phyloP scores from a whole-genome alignment of 805 yeast genomes.

The Lipomyces orientalis region DNA sequence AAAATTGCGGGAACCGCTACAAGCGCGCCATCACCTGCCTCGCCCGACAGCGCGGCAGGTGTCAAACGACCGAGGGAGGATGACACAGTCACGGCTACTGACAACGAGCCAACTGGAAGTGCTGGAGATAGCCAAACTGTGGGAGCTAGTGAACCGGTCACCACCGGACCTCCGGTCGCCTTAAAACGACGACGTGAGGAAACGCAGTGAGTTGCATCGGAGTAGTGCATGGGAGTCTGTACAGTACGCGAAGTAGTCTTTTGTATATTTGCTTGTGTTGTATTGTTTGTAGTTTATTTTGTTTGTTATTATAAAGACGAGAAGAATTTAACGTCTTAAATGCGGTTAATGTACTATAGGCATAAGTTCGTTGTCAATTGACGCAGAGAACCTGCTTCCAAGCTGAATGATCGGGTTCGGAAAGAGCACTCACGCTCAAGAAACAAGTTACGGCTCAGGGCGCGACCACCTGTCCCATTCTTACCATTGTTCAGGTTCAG shows the following conservation, averaged over 20 bases:
- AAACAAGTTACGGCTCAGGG: no score
- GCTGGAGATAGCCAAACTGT: not conserved
- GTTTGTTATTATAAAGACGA: no score
- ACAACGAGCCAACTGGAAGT: not conserved
- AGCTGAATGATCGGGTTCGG: no score
- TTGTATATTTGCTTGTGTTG: not conserved
- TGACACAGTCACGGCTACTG: not conserved
- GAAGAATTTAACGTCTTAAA: no score
- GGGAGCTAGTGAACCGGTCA: constrained; percentile 6
- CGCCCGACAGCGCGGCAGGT: constrained; percentile 7
- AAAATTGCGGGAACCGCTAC: constrained; percentile 8
- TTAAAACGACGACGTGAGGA: constrained; percentile 33
- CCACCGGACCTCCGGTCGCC: constrained; percentile 24
- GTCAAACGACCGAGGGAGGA: constrained; percentile 8
- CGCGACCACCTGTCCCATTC: no score
- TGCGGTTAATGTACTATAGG: no score
- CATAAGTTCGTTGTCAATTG: no score
- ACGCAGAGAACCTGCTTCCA: no score
- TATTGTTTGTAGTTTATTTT: no score
- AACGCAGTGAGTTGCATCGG: constrained; percentile 11
- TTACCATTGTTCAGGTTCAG: no score
- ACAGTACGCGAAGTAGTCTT: not conserved
- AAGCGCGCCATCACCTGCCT: constrained; percentile 7
- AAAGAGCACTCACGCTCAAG: no score
- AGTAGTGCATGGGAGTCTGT: not conserved